Evolutionary conservation across 2,329 filamentous ascomycete species (phyloP).

Genomic region (Rhynchosporium agropyri): DNA sequence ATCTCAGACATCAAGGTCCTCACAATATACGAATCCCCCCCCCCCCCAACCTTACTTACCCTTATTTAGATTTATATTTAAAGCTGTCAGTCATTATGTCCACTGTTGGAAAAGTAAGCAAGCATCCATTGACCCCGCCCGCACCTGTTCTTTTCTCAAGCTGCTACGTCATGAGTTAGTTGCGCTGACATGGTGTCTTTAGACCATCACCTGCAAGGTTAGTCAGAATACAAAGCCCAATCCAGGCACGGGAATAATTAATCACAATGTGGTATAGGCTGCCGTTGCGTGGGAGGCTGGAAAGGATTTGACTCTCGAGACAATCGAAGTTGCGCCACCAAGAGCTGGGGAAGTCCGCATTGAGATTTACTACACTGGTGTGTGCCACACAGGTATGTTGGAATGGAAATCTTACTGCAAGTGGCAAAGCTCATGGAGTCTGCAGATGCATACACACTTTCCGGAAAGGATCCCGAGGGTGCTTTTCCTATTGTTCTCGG

Average conservation of each 20-base stretch:
- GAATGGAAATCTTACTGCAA: not conserved
- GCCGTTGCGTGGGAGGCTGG: slow-evolving; percentile 97
- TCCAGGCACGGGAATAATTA: slow-evolving; percentile 10
- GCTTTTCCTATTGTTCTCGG: slow-evolving; percentile 88
- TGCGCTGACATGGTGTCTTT: slow-evolving; percentile 19
- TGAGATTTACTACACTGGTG: slow-evolving; percentile 95
- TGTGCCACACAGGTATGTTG: slow-evolving; percentile 88
- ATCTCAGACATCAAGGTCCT: slow-evolving; percentile 18
- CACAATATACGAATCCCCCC: not conserved
- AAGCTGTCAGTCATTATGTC: slow-evolving; percentile 15
- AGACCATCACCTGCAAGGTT: slow-evolving; percentile 44
- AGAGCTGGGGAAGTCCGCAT: slow-evolving; percentile 95
- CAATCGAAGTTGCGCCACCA: slow-evolving; percentile 88
- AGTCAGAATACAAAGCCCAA: slow-evolving; percentile 22
- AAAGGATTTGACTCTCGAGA: slow-evolving; percentile 85
- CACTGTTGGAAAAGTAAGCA: slow-evolving; percentile 25
- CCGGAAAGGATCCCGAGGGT: slow-evolving; percentile 95
- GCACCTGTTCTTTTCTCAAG: not conserved
- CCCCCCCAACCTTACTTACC: not conserved
- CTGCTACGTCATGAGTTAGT: slow-evolving; percentile 18
- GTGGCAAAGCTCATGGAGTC: slow-evolving; percentile 21
- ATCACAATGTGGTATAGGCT: slow-evolving; percentile 54
- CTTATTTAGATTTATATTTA: not conserved
- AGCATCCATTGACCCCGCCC: slow-evolving; percentile 6
- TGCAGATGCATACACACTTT: slow-evolving; percentile 87